Evolutionary conservation across 139 green algal genomes (phyloP).

Genomic region (Nannochloris sp.): DNA sequence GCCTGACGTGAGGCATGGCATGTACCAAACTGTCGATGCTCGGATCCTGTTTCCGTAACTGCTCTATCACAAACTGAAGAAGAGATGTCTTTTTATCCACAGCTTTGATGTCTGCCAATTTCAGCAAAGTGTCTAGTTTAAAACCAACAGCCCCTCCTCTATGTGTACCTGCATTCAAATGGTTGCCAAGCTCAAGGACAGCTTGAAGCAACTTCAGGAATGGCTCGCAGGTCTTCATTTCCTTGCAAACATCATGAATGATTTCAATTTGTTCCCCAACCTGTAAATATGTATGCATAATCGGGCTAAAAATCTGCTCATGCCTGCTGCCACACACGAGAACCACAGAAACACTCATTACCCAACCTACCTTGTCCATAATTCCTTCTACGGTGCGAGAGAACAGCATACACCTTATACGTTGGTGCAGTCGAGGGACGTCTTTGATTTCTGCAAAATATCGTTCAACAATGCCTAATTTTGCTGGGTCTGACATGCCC

Average conservation of each 20-base stretch:
- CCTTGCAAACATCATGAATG: slow-evolving; percentile 25
- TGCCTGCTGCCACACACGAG: neutral
- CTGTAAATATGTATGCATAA: neutral
- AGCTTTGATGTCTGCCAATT: slow-evolving; percentile 56
- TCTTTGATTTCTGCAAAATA: slow-evolving; percentile 73
- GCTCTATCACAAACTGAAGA: slow-evolving; percentile 63
- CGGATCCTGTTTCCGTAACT: slow-evolving; percentile 21
- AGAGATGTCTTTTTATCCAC: slow-evolving; percentile 56
- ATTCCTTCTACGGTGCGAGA: slow-evolving; percentile 37
- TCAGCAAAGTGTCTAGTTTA: slow-evolving; percentile 55
- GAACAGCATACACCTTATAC: slow-evolving; percentile 61
- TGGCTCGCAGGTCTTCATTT: slow-evolving; percentile 39
- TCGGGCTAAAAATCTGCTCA: neutral
- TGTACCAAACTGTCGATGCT: slow-evolving; percentile 25
- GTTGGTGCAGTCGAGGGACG: slow-evolving; percentile 57
- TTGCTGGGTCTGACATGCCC: slow-evolving; percentile 32
- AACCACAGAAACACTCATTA: neutral
- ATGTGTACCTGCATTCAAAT: slow-evolving; percentile 55
- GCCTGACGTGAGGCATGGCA: slow-evolving; percentile 33
- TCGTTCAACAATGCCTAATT: slow-evolving; percentile 64
- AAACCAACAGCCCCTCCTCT: slow-evolving; percentile 48
- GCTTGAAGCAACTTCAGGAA: slow-evolving; percentile 52
- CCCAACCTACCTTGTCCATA: slow-evolving; percentile 13
- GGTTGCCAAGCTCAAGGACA: slow-evolving; percentile 57
- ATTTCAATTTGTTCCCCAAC: slow-evolving; percentile 36